A percentile compares a stretch with the other conserved stretches of the same genome.
Conservation (phyloP, 106 monocot genomes). For the Vanilla planifolia region DNA sequence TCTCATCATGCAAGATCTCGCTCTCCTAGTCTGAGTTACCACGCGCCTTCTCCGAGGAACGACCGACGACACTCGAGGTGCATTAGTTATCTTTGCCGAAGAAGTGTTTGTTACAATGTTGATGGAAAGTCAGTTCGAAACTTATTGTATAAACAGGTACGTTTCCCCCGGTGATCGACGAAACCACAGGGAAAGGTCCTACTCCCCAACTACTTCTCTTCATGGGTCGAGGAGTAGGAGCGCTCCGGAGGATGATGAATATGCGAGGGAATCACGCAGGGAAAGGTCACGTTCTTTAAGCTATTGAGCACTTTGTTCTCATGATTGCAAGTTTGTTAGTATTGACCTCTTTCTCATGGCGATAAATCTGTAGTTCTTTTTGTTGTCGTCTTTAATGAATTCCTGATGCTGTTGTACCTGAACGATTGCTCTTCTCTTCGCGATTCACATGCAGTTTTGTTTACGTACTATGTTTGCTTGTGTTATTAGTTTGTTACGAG, state of each 20-base stretch:
- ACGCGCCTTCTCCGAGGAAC: constrained; percentile 14
- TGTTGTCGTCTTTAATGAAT: too few species aligned
- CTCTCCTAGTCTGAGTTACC: constrained; percentile 9
- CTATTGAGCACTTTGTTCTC: neutral
- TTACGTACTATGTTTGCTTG: too few species aligned
- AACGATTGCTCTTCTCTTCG: too few species aligned
- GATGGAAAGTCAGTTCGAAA: neutral
- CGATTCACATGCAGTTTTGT: too few species aligned
- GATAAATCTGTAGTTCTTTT: too few species aligned
- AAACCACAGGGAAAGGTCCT: constrained; percentile 9
- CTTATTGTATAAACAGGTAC: neutral
- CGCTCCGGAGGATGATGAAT: neutral
- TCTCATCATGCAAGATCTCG: constrained; percentile 10
- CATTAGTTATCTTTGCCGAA: neutral
- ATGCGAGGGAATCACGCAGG: neutral
- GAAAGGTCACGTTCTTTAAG: constrained; percentile 14
- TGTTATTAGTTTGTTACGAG: too few species aligned
- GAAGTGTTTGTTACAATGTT: neutral
- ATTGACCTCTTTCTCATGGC: too few species aligned
- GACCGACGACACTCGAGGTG: constrained; percentile 1
- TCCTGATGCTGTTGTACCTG: too few species aligned
- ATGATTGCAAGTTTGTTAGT: too few species aligned
- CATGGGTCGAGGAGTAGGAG: constrained; percentile 12
- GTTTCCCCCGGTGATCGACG: constrained; percentile 4
- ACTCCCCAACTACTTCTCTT: constrained; percentile 7